Evolutionary conservation across 306 rosid species (phyloP), one percentile per base, ranked within the genome.

Genomic region (Lathyrus sativus): DNA sequence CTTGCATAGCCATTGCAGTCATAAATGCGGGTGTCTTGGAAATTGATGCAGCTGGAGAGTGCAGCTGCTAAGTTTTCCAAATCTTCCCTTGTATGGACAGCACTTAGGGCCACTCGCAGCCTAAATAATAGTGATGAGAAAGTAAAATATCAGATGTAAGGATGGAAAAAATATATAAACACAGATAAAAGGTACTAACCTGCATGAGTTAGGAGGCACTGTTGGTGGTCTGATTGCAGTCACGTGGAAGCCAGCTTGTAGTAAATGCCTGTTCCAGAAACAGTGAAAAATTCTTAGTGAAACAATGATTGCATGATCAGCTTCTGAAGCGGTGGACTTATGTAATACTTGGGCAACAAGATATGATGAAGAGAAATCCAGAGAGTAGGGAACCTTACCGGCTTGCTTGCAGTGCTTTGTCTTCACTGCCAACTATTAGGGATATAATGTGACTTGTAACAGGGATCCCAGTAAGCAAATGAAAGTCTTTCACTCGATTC

Each of bases 201-300:
- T 88, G 99, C 99, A 93, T 11, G 96, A 88, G 83, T 93, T 90
- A 41, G 95, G 92, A 56, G 97, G 90, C 82, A 93, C 99, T 0
- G 96, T 88, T 50, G 99, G 98, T 45, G 98, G 98, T 73, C 96
- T 79, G 63, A 93, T 93, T 55, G 98, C 98, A 37, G 96, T 88
- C 70, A 93, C 96, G 18, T 90, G 99, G 72, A 93, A 90, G 72
- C 99, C 99, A 48, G 97, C 84, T 81, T 85, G 85, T 82, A 93
- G 66, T 84, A 90, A 68, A 79, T 87, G 73, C 81, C 99, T 93
- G 89, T 46, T 75, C 58, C 65, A 72, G 19, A 61, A 81, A 29
- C 48, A 55, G 8, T 14, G 10, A 70, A 26, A 26, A 76, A 65
- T 17, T 66, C 28, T 78, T 28, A 73, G 80, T 62, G 37, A 9